Conservation (phyloP, 805 yeast species). For the Wickerhamomyces sydowiorum region DNA sequence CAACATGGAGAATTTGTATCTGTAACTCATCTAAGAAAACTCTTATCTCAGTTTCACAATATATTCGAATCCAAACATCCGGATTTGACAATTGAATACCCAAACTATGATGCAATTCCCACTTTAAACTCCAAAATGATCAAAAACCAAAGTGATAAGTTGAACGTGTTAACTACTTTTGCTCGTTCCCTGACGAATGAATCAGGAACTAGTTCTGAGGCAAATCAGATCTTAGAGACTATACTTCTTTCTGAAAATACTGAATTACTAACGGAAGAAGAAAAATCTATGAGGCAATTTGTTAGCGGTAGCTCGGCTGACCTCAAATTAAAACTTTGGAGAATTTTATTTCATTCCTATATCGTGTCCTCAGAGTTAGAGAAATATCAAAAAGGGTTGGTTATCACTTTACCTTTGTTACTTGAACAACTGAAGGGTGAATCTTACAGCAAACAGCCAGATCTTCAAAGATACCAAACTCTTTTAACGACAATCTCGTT, state of each 20-base stretch:
- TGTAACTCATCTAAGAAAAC: slow-evolving; percentile 23
- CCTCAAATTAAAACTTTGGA: slow-evolving; percentile 72
- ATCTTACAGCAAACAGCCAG: slow-evolving; percentile 17
- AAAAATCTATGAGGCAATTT: slow-evolving; percentile 53
- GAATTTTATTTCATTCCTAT: slow-evolving; percentile 56
- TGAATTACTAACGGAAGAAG: slow-evolving; percentile 23
- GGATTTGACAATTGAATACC: slow-evolving; percentile 32
- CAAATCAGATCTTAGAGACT: slow-evolving; percentile 35
- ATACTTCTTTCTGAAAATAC: slow-evolving; percentile 30
- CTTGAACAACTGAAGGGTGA: slow-evolving; percentile 29
- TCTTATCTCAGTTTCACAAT: slow-evolving; percentile 19
- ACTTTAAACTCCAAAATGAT: slow-evolving; percentile 44
- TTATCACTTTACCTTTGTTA: slow-evolving; percentile 42
- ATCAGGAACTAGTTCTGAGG: slow-evolving; percentile 19
- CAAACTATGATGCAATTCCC: slow-evolving; percentile 59
- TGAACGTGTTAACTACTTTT: slow-evolving; percentile 63
- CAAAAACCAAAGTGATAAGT: slow-evolving; percentile 59
- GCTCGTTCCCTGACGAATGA: slow-evolving; percentile 28
- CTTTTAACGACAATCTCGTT: slow-evolving; percentile 48
- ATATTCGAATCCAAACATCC: slow-evolving; percentile 8
- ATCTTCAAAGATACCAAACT: slow-evolving; percentile 31
- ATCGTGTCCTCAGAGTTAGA: slow-evolving; percentile 22
- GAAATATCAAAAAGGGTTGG: slow-evolving; percentile 44
- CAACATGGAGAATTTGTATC: slow-evolving; percentile 36
- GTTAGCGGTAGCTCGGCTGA: slow-evolving; percentile 58